phyloP scores from a whole-genome alignment of 352 stramenopile species.

The Phytophthora cryptogea region DNA sequence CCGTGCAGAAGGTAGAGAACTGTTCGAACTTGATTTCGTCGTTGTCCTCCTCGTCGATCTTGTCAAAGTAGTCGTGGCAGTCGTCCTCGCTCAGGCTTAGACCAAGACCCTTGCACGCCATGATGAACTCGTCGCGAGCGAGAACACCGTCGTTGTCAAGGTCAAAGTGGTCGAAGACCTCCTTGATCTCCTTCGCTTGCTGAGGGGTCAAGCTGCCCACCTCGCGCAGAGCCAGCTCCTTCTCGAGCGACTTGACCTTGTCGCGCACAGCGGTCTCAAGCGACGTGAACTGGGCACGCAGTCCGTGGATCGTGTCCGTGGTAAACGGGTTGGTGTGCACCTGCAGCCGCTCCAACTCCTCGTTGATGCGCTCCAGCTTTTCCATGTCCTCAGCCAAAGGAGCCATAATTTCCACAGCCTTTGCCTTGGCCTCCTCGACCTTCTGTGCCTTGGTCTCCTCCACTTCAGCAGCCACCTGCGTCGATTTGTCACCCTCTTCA shows the following conservation, averaged over 20 bases:
- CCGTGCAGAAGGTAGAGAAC: conserved; percentile 87
- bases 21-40: conserved; percentile 86
- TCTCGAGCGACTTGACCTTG: conserved; percentile 89
- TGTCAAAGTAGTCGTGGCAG: conserved; percentile 89
- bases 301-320: conserved; percentile 88
- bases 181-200: conserved; percentile 88
- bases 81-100: conserved; percentile 88
- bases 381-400: conserved; percentile 82
- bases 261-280: conserved; percentile 78
- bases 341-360: conserved; percentile 77
- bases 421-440: conserved; percentile 34
- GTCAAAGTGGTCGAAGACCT: conserved; percentile 92
- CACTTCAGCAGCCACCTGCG: conserved; percentile 12
- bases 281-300: conserved; percentile 85
- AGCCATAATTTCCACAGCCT: conserved; percentile 38
- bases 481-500: conserved; percentile 37
- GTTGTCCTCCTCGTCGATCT: conserved; percentile 82
- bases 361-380: conserved; percentile 81
- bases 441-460: conserved; percentile 23
- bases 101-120: conserved; percentile 89
- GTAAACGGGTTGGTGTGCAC: conserved; percentile 91
- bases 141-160: conserved; percentile 86
- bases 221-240: conserved; percentile 85
- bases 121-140: conserved; percentile 90
- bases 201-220: conserved; percentile 82